Evolutionary conservation across 306 rosid genomes (phyloP).

Genomic region (Oemleria cerasiformis): DNA sequence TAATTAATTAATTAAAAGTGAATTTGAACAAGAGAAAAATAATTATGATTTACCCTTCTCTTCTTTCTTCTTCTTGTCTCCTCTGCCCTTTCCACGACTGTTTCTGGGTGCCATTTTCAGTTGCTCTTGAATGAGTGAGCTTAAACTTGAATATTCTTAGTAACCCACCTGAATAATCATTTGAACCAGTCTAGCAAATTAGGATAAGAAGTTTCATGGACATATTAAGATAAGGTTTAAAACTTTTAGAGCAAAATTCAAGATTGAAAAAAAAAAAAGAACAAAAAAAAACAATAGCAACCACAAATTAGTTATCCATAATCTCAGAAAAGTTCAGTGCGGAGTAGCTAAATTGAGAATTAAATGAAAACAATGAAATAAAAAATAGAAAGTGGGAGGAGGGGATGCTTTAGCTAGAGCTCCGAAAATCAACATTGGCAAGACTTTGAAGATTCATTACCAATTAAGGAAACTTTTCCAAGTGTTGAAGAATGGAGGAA

Average conservation of each 20-base stretch:
- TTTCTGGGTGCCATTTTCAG: conserved; percentile 83
- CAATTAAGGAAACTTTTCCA: conserved; percentile 17
- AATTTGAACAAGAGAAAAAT: not conserved
- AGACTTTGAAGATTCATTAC: conserved; percentile 29
- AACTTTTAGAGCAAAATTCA: not conserved
- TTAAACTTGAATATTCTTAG: conserved; percentile 21
- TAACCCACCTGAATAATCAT: not conserved
- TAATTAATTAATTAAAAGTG: no score
- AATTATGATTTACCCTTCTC: conserved; percentile 53
- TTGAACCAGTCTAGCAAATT: not conserved
- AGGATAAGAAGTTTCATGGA: not conserved
- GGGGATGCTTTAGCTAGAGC: no score
- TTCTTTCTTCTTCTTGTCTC: conserved; percentile 93
- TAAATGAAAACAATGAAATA: not conserved
- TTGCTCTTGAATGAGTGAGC: conserved; percentile 17
- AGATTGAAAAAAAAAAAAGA: not conserved
- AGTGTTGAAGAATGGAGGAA: not conserved
- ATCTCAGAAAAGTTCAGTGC: not conserved
- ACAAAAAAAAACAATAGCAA: not conserved
- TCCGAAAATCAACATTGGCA: not conserved
- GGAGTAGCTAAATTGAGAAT: not conserved
- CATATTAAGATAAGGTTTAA: not conserved
- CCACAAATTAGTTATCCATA: conserved; percentile 4
- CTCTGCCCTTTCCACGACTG: conserved; percentile 81
- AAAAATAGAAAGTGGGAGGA: not conserved